Evolutionary conservation across 805 yeast genomes (phyloP).

Genomic region (Metschnikowia arizonensis): DNA sequence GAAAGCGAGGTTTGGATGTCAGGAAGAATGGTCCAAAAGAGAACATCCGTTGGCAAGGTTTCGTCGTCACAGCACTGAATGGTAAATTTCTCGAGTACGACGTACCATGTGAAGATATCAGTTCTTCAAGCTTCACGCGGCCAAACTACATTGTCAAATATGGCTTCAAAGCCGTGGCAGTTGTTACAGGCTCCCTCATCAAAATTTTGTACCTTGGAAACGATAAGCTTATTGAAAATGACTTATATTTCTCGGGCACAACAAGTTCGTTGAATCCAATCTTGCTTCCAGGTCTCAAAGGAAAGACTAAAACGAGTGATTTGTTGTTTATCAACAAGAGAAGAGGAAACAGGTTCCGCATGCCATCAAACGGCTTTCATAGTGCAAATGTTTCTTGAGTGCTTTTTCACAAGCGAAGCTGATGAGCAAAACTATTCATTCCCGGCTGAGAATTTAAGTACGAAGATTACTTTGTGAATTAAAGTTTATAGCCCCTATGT

Average conservation of each 20-base stretch:
- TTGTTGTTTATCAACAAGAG: constrained; percentile 52
- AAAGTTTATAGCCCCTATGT: neutral
- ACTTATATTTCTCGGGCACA: constrained; percentile 44
- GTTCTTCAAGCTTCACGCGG: constrained; percentile 17
- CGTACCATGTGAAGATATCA: constrained; percentile 44
- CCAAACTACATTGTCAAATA: constrained; percentile 63
- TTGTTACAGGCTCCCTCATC: constrained; percentile 69
- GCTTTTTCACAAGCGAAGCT: neutral
- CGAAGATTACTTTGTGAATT: neutral
- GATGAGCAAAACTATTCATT: neutral
- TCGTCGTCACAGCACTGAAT: constrained; percentile 61
- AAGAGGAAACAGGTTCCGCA: constrained; percentile 5
- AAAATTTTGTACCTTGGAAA: constrained; percentile 72
- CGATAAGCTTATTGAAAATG: constrained; percentile 63
- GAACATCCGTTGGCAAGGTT: constrained; percentile 63
- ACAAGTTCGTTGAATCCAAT: constrained; percentile 24
- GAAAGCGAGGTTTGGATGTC: neutral
- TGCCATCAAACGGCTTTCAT: constrained; percentile 1
- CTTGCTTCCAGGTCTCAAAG: constrained; percentile 16
- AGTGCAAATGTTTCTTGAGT: neutral
- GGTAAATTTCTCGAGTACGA: constrained; percentile 61
- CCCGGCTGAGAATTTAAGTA: neutral
- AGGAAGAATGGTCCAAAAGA: neutral
- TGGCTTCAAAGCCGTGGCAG: constrained; percentile 75
- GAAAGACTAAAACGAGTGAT: constrained; percentile 34